These are phyloP conservation scores for Cicer cuneatum DNA, from an alignment of 306 rosid species.

Conservation along the genomic window DNA sequence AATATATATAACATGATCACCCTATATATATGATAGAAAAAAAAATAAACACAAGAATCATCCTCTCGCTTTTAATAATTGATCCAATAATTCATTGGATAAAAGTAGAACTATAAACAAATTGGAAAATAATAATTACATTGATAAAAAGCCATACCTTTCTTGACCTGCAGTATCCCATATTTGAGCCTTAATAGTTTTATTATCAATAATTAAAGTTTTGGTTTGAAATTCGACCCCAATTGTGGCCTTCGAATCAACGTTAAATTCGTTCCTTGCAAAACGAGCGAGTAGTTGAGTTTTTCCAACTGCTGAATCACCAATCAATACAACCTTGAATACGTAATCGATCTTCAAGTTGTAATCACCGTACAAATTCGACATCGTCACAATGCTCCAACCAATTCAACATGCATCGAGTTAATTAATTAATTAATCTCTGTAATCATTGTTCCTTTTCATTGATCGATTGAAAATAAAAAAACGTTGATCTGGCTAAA, in stretches of 20 bases:
- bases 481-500: neutral
- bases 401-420: constrained; percentile 4
- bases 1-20: neutral
- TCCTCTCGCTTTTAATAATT: neutral
- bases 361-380: constrained; percentile 82
- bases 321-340: constrained; percentile 91
- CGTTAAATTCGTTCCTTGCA: constrained; percentile 74
- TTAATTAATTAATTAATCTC: neutral
- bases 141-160: constrained; percentile 48
- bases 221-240: constrained; percentile 96
- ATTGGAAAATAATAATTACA: neutral
- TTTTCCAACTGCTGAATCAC: constrained; percentile 95
- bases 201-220: constrained; percentile 78
- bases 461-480: neutral
- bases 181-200: constrained; percentile 85
- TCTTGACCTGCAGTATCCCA: constrained; percentile 99
- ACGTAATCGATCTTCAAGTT: constrained; percentile 89
- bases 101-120: neutral
- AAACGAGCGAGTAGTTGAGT: constrained; percentile 89
- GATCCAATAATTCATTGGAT: constrained; percentile 13
- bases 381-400: constrained; percentile 53
- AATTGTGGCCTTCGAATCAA: constrained; percentile 87
- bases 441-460: neutral
- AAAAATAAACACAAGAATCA: neutral
- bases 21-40: neutral